phyloP scores from a whole-genome alignment of 164 flowering plant genomes.

The Piper betle region DNA sequence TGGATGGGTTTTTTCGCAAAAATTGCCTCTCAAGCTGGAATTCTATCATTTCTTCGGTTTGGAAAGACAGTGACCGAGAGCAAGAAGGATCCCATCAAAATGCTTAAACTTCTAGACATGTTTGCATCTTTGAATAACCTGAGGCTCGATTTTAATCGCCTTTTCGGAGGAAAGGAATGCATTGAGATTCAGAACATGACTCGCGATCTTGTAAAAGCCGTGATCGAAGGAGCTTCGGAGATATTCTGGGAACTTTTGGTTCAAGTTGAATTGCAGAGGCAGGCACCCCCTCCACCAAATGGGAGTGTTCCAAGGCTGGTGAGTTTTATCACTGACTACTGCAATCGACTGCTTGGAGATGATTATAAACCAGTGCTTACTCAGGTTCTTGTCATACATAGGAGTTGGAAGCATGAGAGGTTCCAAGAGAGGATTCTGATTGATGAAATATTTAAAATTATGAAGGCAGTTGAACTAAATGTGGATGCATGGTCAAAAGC shows the following conservation, averaged over 20 bases:
- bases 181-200: conserved; percentile 72
- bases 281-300: conserved; percentile 60
- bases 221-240: conserved; percentile 76
- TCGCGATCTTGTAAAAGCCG: conserved; percentile 75
- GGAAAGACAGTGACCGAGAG: conserved; percentile 74
- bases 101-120: conserved; percentile 64
- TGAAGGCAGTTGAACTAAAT: conserved; percentile 63
- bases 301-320: conserved; percentile 76
- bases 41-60: conserved; percentile 72
- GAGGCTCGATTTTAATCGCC: conserved; percentile 78
- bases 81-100: conserved; percentile 81
- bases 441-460: conserved; percentile 37
- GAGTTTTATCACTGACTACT: conserved; percentile 59
- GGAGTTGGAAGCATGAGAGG: conserved; percentile 70
- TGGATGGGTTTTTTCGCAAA: conserved; percentile 82
- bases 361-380: conserved; percentile 57
- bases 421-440: conserved; percentile 58
- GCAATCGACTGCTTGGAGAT: conserved; percentile 65
- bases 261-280: conserved; percentile 83
- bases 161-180: conserved; percentile 86
- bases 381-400: conserved; percentile 65
- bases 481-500: conserved; percentile 68
- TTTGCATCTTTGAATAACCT: conserved; percentile 68
- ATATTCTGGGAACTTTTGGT: conserved; percentile 79
- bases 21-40: conserved; percentile 81